Base-by-base conservation (phyloP, 129 eudicot genomes). In the Artemisia argyi region DNA sequence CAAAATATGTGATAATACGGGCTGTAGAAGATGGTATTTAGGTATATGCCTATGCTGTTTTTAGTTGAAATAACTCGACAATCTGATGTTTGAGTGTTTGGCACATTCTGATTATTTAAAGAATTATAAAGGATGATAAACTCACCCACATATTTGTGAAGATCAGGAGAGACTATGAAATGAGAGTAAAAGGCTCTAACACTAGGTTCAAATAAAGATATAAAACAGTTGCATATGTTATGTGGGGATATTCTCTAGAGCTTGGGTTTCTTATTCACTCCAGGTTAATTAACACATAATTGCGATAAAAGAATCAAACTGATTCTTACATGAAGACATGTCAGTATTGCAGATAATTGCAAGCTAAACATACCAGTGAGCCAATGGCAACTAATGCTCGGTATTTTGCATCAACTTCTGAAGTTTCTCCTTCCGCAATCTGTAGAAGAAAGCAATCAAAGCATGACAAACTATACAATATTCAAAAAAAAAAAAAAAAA, bases 301-400 rank as follows among this genome's bases (percentile, higher is more conserved):
- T 49, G 60, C 12, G 19, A 50, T 67, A 32, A 13, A 6, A 24
- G 10, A 15, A 67, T 47, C 35, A 11, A 66, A 13, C 3, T 66
- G 14, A 11, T 30, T 16, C 7, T 14, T 19, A 46, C 19, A 59
- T 0, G 17, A 58, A 11, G 17, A 52, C 7, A 20, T 2, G 19
- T 17, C 10, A 72, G 18, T 26, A 24, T 1, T n/a, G 32, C 10
- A 61, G 39, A 65, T 53, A 54, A 14, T 60, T 35, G n/a, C 32
- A 62, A 65, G 17, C 53, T 53, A 79, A 79, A 77, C 79, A 51
- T 84, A 94, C 99, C 94, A 94, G 69, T 16, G 99, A 94, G 66
- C 99, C 99, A 77, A 94, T 90, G 72, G 99, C 91, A 71, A 94
- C 97, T 64, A 94, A 67, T 76, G 96, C 97, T 49, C 97, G 88